A percentile compares a stretch with the other conserved stretches of the same genome.
Evolutionary conservation across 345 rosid species (phyloP).

Genomic region (Murraya paniculata): DNA sequence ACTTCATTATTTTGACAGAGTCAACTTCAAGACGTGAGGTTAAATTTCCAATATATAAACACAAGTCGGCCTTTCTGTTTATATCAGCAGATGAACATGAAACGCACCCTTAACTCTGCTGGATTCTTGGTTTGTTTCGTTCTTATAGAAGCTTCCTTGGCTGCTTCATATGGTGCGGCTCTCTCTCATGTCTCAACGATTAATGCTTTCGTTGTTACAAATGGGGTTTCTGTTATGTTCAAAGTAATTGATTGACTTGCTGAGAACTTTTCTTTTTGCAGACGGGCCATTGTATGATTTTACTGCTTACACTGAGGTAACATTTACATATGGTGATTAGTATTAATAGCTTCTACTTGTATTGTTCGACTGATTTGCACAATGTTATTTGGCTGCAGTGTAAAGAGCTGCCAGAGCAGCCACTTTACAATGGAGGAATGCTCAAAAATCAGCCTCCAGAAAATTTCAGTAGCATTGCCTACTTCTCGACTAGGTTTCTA

Average conservation of each 20-base stretch:
- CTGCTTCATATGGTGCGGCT: constrained; percentile 39
- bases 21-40: not conserved
- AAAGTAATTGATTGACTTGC: not conserved
- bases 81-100: constrained; percentile 22
- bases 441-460: constrained; percentile 31
- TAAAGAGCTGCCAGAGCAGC: constrained; percentile 48
- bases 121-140: constrained; percentile 27
- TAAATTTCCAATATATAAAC: no score
- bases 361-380: not conserved
- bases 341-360: not conserved
- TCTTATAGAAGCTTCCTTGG: constrained; percentile 26
- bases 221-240: not conserved
- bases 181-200: not conserved
- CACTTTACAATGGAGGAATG: constrained; percentile 78
- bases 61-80: not conserved
- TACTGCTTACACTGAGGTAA: constrained; percentile 72
- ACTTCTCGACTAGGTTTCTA: constrained; percentile 18
- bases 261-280: constrained; percentile 23
- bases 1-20: not conserved
- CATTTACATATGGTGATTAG: not conserved
- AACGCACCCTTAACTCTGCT: not conserved
- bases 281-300: constrained; percentile 66
- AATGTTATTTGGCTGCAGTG: constrained; percentile 45
- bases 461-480: not conserved
- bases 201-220: not conserved